These are phyloP conservation scores for Macrophomina phaseolina DNA, from an alignment of 2,329 filamentous ascomycete species.

Conservation along the genomic window DNA sequence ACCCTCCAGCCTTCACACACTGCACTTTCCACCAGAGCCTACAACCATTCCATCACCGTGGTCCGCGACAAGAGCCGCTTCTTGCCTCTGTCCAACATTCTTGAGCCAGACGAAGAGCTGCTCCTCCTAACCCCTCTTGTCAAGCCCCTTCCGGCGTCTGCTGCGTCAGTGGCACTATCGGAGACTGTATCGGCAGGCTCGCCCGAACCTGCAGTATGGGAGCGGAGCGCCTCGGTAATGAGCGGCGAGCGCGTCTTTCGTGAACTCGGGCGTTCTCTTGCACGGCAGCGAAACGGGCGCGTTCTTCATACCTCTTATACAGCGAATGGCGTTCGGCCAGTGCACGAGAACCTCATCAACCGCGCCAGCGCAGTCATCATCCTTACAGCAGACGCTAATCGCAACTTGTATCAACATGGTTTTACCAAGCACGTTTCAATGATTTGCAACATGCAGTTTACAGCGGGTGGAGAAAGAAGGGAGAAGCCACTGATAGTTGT, in stretches of 20 bases:
- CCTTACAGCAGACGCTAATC: conserved; percentile 90
- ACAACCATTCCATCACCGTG: conserved; percentile 91
- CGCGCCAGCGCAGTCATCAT: conserved; percentile 87
- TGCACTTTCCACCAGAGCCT: conserved; percentile 80
- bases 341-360: conserved; percentile 92
- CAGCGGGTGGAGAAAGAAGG: conserved; percentile 70
- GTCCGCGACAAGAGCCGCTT: conserved; percentile 87
- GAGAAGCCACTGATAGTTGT: conserved; percentile 90
- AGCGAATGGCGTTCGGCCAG: conserved; percentile 86
- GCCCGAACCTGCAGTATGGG: conserved; percentile 61
- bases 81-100: conserved; percentile 78
- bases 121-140: conserved; percentile 86
- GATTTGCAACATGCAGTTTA: conserved; percentile 84
- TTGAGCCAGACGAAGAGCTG: conserved; percentile 87
- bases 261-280: conserved; percentile 86
- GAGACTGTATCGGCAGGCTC: conserved; percentile 65
- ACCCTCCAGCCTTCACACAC: conserved; percentile 83
- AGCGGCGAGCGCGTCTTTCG: conserved; percentile 92
- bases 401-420: conserved; percentile 90
- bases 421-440: conserved; percentile 97
- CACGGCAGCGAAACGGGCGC: conserved; percentile 82
- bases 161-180: conserved; percentile 74
- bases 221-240: conserved; percentile 71
- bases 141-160: conserved; percentile 89
- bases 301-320: conserved; percentile 95